Conservation (phyloP, 164 flowering plant species). For the Chloranthus sessilifolius region DNA sequence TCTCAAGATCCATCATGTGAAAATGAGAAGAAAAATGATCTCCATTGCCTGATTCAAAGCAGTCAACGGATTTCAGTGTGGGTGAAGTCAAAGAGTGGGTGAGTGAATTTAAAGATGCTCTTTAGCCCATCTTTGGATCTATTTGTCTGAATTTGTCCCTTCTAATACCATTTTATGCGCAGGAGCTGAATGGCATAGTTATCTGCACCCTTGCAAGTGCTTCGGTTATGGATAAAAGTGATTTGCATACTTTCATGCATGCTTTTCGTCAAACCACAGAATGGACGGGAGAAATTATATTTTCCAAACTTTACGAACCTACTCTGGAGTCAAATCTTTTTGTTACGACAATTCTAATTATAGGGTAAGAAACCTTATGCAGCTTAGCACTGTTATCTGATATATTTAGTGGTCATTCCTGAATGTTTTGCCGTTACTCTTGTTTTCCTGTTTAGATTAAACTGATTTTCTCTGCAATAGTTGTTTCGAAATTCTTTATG, state of each 20-base stretch:
- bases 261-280: constrained; percentile 52
- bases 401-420: too few species aligned
- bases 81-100: too few species aligned
- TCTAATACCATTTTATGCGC: constrained; percentile 2
- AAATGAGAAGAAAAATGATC: too few species aligned
- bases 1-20: too few species aligned
- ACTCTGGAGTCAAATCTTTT: constrained; percentile 56
- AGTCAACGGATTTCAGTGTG: too few species aligned
- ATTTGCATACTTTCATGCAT: constrained; percentile 35
- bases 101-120: too few species aligned
- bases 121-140: too few species aligned
- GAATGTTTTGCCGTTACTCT: too few species aligned
- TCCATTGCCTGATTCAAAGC: too few species aligned
- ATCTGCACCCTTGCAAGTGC: constrained; percentile 63
- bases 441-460: too few species aligned
- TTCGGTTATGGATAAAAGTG: constrained; percentile 24
- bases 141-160: not conserved
- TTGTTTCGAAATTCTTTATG: too few species aligned
- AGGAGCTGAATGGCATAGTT: constrained; percentile 57
- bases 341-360: constrained; percentile 52
- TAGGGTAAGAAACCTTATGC: constrained; percentile 57
- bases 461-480: too few species aligned
- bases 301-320: constrained; percentile 55
- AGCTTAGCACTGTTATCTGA: not conserved
- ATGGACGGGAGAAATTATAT: constrained; percentile 42